Evolutionary conservation across 2,329 filamentous ascomycete genomes (phyloP).

Genomic region (Leptographium wingfieldii): DNA sequence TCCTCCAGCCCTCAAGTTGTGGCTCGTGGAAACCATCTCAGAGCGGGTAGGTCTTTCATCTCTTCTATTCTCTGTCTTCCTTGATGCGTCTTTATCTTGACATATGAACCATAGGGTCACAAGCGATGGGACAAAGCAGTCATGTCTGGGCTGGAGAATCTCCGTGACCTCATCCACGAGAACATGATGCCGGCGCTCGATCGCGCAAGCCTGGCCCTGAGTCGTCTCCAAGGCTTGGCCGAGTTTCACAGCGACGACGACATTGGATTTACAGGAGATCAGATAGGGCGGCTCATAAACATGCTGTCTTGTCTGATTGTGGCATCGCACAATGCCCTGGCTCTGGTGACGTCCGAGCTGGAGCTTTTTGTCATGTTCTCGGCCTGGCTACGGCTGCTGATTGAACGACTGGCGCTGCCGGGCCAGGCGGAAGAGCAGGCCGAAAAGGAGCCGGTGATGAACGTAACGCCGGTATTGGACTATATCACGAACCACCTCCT

Average conservation of each 20-base stretch:
- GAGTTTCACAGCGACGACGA: constrained; percentile 54
- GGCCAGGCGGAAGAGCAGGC: constrained; percentile 61
- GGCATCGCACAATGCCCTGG: constrained; percentile 59
- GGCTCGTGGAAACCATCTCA: constrained; percentile 72
- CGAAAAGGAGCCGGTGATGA: constrained; percentile 65
- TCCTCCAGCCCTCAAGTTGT: constrained; percentile 64
- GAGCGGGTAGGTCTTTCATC: constrained; percentile 45
- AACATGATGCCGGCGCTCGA: constrained; percentile 83
- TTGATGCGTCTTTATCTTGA: constrained; percentile 4
- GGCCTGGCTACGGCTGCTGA: constrained; percentile 70
- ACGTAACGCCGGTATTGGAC: constrained; percentile 57
- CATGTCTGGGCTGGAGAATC: constrained; percentile 59
- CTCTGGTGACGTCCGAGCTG: constrained; percentile 62
- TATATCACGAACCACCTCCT: constrained; percentile 66
- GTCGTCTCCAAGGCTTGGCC: constrained; percentile 71
- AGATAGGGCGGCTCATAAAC: constrained; percentile 55
- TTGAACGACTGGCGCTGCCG: constrained; percentile 59
- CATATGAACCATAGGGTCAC: constrained; percentile 47
- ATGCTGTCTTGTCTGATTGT: constrained; percentile 64
- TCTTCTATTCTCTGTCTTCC: not conserved
- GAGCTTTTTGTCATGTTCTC: constrained; percentile 69
- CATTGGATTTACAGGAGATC: constrained; percentile 51
- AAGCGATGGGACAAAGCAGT: constrained; percentile 93
- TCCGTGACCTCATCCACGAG: constrained; percentile 70
- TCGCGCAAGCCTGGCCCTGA: constrained; percentile 67